A percentile compares a stretch with the other conserved stretches of the same genome.
phyloP scores from a whole-genome alignment of 805 yeast species.

The Isabelozyma gotoi region DNA sequence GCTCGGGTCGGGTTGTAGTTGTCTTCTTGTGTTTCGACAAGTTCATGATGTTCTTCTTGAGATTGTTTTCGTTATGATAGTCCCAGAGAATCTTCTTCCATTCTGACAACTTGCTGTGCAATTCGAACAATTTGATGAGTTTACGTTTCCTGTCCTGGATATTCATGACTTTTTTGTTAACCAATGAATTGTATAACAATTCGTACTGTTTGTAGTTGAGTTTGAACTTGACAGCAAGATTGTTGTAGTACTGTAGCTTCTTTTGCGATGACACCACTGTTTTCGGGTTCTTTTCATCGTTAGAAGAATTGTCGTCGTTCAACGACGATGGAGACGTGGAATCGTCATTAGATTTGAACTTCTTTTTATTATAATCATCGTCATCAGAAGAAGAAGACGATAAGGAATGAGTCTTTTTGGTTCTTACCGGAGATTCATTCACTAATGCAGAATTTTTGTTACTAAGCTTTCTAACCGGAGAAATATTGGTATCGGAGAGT shows the following conservation, averaged over 20 bases:
- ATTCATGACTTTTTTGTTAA: slow-evolving; percentile 7
- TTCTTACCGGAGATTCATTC: not conserved
- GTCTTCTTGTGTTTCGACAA: slow-evolving; percentile 37
- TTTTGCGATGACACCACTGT: slow-evolving; percentile 8
- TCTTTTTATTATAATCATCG: slow-evolving; percentile 5
- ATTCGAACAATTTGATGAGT: slow-evolving; percentile 41
- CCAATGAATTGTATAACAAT: slow-evolving; percentile 36
- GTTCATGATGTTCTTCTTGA: slow-evolving; percentile 33
- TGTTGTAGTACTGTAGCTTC: slow-evolving; percentile 35
- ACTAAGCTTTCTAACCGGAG: not conserved
- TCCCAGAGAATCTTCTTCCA: slow-evolving; percentile 62
- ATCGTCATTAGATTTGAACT: slow-evolving; percentile 10
- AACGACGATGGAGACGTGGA: slow-evolving; percentile 40
- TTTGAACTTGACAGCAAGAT: slow-evolving; percentile 48
- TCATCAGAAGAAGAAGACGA: not conserved
- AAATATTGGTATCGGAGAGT: not conserved
- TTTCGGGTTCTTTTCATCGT: not conserved
- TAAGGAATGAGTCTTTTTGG: not conserved
- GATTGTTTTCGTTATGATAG: slow-evolving; percentile 29
- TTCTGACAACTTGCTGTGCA: slow-evolving; percentile 51
- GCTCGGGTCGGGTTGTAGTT: not conserved
- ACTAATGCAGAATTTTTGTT: not conserved
- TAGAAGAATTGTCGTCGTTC: slow-evolving; percentile 20
- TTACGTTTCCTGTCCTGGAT: slow-evolving; percentile 19
- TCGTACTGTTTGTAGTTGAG: slow-evolving; percentile 50